A percentile compares a stretch with the other conserved stretches of the same genome.
Conservation (phyloP, 352 stramenopile species). For the Phytophthora hibernalis region DNA sequence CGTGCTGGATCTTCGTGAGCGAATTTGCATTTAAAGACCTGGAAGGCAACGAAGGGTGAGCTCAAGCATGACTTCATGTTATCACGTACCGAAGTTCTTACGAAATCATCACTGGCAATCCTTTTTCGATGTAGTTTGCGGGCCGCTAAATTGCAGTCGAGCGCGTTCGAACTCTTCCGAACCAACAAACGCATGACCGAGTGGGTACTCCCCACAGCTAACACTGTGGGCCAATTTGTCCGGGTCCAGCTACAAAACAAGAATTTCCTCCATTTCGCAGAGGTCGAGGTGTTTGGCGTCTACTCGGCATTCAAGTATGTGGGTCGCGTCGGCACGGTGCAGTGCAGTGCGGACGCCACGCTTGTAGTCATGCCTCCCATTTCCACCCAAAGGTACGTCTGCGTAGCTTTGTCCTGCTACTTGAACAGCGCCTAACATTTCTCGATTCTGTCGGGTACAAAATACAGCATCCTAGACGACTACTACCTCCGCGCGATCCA, state of each 20-base stretch:
- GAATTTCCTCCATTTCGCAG: constrained; percentile 92
- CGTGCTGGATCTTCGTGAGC: constrained; percentile 94
- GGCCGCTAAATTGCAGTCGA: constrained; percentile 81
- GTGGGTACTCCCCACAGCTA: constrained; percentile 88
- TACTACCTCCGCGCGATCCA: constrained; percentile 91
- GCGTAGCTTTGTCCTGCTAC: not conserved
- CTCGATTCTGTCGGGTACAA: not conserved
- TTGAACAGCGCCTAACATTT: too few relatives aligned
- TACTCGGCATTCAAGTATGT: constrained; percentile 87
- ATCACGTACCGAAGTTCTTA: not conserved
- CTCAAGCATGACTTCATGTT: not conserved
- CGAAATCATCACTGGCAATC: not conserved
- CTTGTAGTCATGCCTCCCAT: constrained; percentile 85
- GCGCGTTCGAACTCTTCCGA: constrained; percentile 82
- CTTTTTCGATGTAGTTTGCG: constrained; percentile 53
- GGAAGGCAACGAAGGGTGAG: constrained; percentile 77
- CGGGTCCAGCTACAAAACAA: constrained; percentile 91
- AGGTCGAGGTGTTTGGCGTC: constrained; percentile 93
- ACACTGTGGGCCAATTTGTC: constrained; percentile 82
- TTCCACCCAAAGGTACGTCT: constrained; percentile 57
- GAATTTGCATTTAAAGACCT: constrained; percentile 87
- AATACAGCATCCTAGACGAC: constrained; percentile 60
- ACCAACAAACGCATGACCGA: constrained; percentile 82
- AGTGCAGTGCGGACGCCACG: constrained; percentile 90
- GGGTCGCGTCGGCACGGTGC: constrained; percentile 78